Evolutionary conservation across 78 protist genomes (phyloP).

Genomic region (Dictyostelium discoideum): DNA sequence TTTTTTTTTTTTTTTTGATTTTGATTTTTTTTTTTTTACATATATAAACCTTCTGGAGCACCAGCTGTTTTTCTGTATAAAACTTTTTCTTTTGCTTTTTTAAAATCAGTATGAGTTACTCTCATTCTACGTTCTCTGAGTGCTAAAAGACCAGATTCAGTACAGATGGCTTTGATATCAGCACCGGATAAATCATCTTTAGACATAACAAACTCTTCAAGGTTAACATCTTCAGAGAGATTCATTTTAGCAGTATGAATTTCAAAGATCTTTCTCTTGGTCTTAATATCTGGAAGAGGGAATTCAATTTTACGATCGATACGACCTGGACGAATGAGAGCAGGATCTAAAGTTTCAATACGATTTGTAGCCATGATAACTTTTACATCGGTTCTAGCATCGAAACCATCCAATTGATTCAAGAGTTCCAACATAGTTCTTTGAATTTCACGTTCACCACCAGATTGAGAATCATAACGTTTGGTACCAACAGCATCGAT

Average conservation of each 20-base stretch:
- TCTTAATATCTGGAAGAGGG: constrained; percentile 98
- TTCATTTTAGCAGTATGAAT: constrained; percentile 98
- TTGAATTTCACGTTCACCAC: constrained; percentile 99
- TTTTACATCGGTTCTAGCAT: constrained; percentile 98
- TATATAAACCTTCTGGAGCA: constrained; percentile 72
- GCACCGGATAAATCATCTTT: constrained; percentile 99
- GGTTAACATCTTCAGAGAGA: constrained; percentile 97
- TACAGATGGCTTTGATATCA: constrained; percentile 99
- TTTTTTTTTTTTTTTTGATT: constrained; percentile 13
- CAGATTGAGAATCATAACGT: constrained; percentile 96
- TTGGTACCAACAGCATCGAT: constrained; percentile 99
- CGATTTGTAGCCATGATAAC: constrained; percentile 99
- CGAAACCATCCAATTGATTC: constrained; percentile 99
- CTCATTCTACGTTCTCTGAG: constrained; percentile 99
- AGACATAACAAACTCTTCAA: constrained; percentile 97
- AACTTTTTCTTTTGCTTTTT: constrained; percentile 98
- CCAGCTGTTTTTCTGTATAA: constrained; percentile 95
- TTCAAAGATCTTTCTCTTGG: constrained; percentile 94
- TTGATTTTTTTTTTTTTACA: constrained; percentile 35
- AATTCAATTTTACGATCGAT: constrained; percentile 99
- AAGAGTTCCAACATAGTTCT: constrained; percentile 99
- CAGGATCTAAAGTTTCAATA: constrained; percentile 99
- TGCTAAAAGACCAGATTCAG: constrained; percentile 99
- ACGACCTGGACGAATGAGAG: constrained; percentile 99
- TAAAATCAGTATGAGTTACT: constrained; percentile 97